Evolutionary conservation across 2,329 filamentous ascomycete species (phyloP).

Genomic region (Drechslera avenae): DNA sequence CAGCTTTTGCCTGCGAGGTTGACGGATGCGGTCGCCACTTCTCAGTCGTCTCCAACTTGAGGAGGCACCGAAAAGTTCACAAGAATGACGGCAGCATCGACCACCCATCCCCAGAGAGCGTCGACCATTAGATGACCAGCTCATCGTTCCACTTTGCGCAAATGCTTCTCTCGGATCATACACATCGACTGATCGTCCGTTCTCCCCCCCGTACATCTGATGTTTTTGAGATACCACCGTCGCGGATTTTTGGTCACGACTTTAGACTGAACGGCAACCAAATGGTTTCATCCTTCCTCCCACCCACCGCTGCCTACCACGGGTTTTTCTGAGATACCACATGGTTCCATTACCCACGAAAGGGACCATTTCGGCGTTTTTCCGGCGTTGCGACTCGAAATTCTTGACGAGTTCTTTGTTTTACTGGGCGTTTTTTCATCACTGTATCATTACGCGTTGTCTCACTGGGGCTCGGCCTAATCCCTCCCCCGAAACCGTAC

Average conservation of each 20-base stretch:
- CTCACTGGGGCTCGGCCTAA: constrained; percentile 9
- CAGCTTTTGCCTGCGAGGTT: constrained; percentile 92
- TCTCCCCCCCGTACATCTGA: constrained; percentile 19
- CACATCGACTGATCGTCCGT: neutral
- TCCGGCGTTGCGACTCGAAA: constrained; percentile 22
- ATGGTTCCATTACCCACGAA: constrained; percentile 9
- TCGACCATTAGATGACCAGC: constrained; percentile 34
- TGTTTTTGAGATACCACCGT: constrained; percentile 47
- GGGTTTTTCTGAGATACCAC: constrained; percentile 33
- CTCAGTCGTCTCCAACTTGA: constrained; percentile 93
- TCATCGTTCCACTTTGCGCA: constrained; percentile 11
- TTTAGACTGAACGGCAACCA: constrained; percentile 34
- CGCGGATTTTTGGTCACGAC: constrained; percentile 35
- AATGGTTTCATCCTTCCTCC: constrained; percentile 35
- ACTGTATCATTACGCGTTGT: constrained; percentile 40
- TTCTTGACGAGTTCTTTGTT: constrained; percentile 34
- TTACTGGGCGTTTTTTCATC: constrained; percentile 31
- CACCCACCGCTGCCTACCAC: constrained; percentile 35
- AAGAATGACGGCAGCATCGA: constrained; percentile 66
- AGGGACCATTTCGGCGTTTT: constrained; percentile 28
- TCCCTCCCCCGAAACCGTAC: constrained; percentile 6
- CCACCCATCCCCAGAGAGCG: constrained; percentile 56
- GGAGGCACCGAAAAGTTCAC: constrained; percentile 95
- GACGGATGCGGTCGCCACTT: constrained; percentile 95
- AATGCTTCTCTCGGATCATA: constrained; percentile 14